Evolutionary conservation across 2,329 filamentous ascomycete species (phyloP), one percentile per base, ranked within the genome.

Genomic region (Cordyceps farinosa): DNA sequence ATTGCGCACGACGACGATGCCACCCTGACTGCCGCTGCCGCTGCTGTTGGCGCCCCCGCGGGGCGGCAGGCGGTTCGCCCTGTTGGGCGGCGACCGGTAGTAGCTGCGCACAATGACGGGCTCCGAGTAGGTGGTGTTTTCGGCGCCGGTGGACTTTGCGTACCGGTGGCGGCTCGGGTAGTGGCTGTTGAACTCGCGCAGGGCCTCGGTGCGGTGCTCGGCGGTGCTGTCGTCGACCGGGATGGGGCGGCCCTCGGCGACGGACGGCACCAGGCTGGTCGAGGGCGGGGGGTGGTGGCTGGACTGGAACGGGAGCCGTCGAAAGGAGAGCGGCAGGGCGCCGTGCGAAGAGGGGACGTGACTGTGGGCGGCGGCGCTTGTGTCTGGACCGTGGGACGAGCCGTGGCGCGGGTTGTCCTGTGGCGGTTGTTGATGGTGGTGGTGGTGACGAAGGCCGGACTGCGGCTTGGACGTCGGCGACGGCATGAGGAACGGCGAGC

Each of bases 31-130:
- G 42, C 71, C 70, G 38, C 70, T 73, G 22, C 71, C 70, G 62
- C 69, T 71, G 27, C 67, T 67, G 32, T 38, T 29, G 52, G 13
- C 27, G 5, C 29, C n/a, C n/a, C n/a, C 40, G 17, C 72, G 72
- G 29, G 40, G 42, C 27, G 32, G 22, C 22, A 22, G 2, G 22
- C 76, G 75, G 48, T 69, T 72, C 13, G 73, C 68, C 30, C 42
- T 61, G 42, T 48, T 47, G 15, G 73, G 69, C 30, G 69, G 76
- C 11, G 76, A 79, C 1, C 83, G 81, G 50, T 83, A 85, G 70
- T 88, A 88, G 55, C 85, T 88, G 64, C 85, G 81, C 30, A 88
- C 86, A 45, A 88, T 83, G 63, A 88, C 84, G n/a, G 86, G 86
- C 66, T 87, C 84, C 3, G 83, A 87, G 69, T 85, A 87, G 45